These are phyloP conservation scores for Escovopsis sp. DNA, from an alignment of 2,329 filamentous ascomycete genomes.

Conservation along the genomic window DNA sequence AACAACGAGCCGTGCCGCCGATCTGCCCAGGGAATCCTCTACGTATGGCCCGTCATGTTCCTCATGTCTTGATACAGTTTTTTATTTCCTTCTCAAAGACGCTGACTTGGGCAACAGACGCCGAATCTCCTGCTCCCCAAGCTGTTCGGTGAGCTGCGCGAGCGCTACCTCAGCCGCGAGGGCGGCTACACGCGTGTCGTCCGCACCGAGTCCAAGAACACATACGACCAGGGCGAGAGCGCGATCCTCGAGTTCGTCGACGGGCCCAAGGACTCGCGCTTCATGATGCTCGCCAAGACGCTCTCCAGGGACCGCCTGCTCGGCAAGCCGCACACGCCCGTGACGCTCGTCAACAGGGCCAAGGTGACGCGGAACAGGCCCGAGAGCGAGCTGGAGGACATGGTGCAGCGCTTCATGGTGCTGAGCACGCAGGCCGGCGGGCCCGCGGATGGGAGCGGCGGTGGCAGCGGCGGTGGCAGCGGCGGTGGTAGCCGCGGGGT, in stretches of 20 bases:
- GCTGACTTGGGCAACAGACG: conserved; percentile 30
- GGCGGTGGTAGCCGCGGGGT: conserved; percentile 16
- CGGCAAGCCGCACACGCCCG: conserved; percentile 45
- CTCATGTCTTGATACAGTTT: no score
- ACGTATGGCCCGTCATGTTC: conserved; percentile 35
- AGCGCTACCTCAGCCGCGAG: conserved; percentile 63
- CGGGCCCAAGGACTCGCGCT: conserved; percentile 83
- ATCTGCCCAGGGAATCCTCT: conserved; percentile 69
- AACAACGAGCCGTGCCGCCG: conserved; percentile 70
- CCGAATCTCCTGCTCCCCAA: conserved; percentile 62
- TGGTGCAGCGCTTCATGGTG: conserved; percentile 33
- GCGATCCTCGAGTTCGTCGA: conserved; percentile 94
- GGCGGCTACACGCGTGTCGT: conserved; percentile 94
- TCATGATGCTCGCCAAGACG: conserved; percentile 81
- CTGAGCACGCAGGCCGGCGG: conserved; percentile 11
- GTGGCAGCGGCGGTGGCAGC: conserved; percentile 15
- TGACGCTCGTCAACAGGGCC: conserved; percentile 63
- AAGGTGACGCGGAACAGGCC: conserved; percentile 77
- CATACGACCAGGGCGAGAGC: conserved; percentile 69
- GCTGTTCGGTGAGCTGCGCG: conserved; percentile 68
- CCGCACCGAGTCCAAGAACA: conserved; percentile 75
- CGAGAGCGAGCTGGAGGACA: conserved; percentile 49
- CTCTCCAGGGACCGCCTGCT: conserved; percentile 49
- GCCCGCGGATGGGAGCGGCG: conserved; percentile 8
- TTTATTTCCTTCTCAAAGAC: no score